Base-by-base conservation (phyloP, 1,284 basidiomycete species). In the Melampsora abietis-canadensis region DNA sequence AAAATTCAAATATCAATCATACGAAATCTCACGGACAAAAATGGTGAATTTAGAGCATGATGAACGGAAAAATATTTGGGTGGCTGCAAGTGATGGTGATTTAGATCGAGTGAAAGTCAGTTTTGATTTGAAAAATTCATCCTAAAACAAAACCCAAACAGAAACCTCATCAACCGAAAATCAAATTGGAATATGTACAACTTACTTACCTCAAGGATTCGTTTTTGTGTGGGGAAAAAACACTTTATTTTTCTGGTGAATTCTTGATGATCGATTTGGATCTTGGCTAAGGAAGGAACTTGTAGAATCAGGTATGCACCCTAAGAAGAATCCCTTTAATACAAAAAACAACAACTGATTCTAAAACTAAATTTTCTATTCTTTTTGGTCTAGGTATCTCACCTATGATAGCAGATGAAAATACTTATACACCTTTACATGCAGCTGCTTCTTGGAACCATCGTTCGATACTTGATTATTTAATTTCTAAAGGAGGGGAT, bases 391-490 rank as follows among this genome's bases (percentile, higher is more conserved):
- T 68, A 81, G 92, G 88, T 31, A 80, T 89, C 51, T 88, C 88
- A 14, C 88, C 92, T 17, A 93, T 94, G 80, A 85, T 83, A 10
- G 87, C 88, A 24, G 92, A 95, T 80, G 81, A 83, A 7, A 87
- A 89, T 82, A 89, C 90, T 24, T 95, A 95, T 82, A 93, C 93
- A 0, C 92, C 93, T 14, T 90, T 96, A 88, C 93, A 96, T 82
- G 94, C 93, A n/a, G 92, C 93, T 7, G 92, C 92, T 0, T 95
- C 92, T 0, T 96, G 94, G 81, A 90, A 87, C 12, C 92, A 93
- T 67, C 80, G 90, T 19, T 83, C 89, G 51, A 82, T 94, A 60
- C 84, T 96, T 27, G 85, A 87, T 34, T 94, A 92, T 83, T 87
- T 96, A 72, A 84, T 93, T 76, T 85, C 87, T 17, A 85, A 85